Percentiles rank a stretch among this genome's conserved stretches.
Conservation (phyloP, 441 rosid species). For the Erodium trifolium region DNA sequence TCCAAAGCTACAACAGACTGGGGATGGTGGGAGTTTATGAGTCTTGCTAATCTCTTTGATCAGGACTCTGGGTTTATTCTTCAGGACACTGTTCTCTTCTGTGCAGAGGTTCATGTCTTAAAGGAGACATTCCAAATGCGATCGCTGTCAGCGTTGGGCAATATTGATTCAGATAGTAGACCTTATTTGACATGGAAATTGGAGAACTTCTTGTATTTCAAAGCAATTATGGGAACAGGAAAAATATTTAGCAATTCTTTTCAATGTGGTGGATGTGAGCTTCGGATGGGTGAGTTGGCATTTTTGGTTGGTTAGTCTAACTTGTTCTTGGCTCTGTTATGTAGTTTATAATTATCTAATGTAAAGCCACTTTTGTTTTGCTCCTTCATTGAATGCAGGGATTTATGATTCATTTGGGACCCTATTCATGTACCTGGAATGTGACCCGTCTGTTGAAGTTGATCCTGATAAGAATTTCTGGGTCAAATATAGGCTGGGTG, state of each 20-base stretch:
- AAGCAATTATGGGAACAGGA: constrained; percentile 91
- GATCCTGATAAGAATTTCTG: constrained; percentile 98
- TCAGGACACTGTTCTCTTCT: constrained; percentile 87
- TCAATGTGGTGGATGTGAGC: constrained; percentile 98
- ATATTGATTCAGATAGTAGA: constrained; percentile 43
- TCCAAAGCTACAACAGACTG: constrained; percentile 99
- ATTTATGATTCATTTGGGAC: constrained; percentile 96
- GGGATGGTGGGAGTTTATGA: constrained; percentile 99
- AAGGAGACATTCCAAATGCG: constrained; percentile 83
- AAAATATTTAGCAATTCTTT: constrained; percentile 96
- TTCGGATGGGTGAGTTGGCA: constrained; percentile 79
- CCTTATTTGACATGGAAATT: constrained; percentile 95
- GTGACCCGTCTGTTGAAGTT: constrained; percentile 82
- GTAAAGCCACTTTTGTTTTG: background rate
- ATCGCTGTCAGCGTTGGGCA: constrained; percentile 54
- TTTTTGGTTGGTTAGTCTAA: constrained; percentile 18
- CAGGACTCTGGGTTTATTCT: constrained; percentile 98
- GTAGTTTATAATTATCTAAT: constrained; percentile 23
- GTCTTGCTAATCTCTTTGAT: constrained; percentile 92
- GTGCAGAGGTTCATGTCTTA: constrained; percentile 96
- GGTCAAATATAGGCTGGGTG: constrained; percentile 97
- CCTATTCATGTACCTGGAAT: constrained; percentile 91
- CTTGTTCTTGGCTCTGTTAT: constrained; percentile 15
- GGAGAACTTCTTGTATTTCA: constrained; percentile 90
- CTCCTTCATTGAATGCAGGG: constrained; percentile 45